Evolutionary conservation across 208 protist genomes (phyloP).

Genomic region (Perkinsela sp.): DNA sequence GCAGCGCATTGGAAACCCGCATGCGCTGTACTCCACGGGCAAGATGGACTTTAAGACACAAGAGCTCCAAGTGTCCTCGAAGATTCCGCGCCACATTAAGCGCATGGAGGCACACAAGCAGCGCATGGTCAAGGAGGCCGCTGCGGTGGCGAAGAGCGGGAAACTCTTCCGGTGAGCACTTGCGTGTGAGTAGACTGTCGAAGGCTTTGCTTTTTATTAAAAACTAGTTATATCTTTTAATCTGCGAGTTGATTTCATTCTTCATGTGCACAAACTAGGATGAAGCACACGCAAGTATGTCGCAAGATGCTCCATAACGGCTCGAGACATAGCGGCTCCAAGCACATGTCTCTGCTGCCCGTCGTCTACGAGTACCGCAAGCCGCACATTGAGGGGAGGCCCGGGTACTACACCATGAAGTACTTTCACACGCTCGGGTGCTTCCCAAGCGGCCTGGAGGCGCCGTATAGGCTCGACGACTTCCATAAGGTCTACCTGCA

Average conservation of each 20-base stretch:
- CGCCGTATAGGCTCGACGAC: constrained; percentile 37
- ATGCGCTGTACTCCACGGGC: background rate
- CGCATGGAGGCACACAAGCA: background rate
- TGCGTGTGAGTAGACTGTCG: background rate
- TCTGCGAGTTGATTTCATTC: too few relatives aligned
- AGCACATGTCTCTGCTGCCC: constrained; percentile 50
- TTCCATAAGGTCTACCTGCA: constrained; percentile 43
- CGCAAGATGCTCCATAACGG: background rate
- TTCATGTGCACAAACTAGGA: background rate
- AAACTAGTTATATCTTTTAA: too few relatives aligned
- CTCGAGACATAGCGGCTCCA: constrained; percentile 6
- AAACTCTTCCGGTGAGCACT: background rate
- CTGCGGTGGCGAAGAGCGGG: background rate
- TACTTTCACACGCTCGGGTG: constrained; percentile 62
- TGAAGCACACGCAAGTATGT: background rate
- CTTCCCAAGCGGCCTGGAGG: constrained; percentile 42
- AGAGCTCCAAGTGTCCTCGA: background rate
- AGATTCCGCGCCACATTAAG: background rate
- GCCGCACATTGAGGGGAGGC: constrained; percentile 21
- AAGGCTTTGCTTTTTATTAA: too few relatives aligned
- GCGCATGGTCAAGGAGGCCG: background rate
- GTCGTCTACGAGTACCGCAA: constrained; percentile 47
- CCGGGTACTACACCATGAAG: constrained; percentile 58
- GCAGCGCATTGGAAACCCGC: background rate
- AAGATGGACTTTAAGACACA: background rate